Percentiles rank a stretch among this genome's conserved stretches.
Evolutionary conservation across 768 basidiomycete species (phyloP).

Genomic region (Psilocybe cubensis): DNA sequence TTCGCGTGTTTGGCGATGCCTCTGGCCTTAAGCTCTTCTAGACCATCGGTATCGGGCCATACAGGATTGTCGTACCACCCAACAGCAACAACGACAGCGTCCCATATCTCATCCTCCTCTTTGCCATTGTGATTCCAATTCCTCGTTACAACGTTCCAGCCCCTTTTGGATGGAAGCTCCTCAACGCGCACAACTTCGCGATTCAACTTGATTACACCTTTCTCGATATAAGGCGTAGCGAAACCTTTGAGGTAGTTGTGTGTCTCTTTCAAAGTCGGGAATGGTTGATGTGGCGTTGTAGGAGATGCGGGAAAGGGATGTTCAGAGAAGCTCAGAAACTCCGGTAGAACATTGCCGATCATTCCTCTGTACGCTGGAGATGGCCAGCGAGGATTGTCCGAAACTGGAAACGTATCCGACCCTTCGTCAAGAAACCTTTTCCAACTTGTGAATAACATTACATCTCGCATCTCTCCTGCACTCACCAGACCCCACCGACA

Average conservation of each 20-base stretch:
- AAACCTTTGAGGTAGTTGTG: slow-evolving; percentile 39
- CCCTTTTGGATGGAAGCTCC: slow-evolving; percentile 31
- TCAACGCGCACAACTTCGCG: slow-evolving; percentile 43
- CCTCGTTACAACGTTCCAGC: slow-evolving; percentile 43
- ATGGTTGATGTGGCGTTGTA: slow-evolving; percentile 36
- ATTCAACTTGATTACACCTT: slow-evolving; percentile 41
- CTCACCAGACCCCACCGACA: slow-evolving; percentile 56
- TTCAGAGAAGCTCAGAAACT: slow-evolving; percentile 42
- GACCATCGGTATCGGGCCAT: slow-evolving; percentile 46
- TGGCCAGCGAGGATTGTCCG: slow-evolving; percentile 39
- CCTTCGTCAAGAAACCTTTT: slow-evolving; percentile 39
- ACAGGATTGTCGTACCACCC: slow-evolving; percentile 50
- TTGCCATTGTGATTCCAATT: slow-evolving; percentile 33
- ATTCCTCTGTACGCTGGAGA: slow-evolving; percentile 51
- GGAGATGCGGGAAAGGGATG: slow-evolving; percentile 37
- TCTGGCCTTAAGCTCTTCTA: slow-evolving; percentile 37
- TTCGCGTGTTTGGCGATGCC: slow-evolving; percentile 46
- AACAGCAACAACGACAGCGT: slow-evolving; percentile 49
- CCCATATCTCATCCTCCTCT: slow-evolving; percentile 44
- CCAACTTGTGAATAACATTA: background rate
- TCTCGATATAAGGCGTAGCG: slow-evolving; percentile 31
- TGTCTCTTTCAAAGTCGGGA: slow-evolving; percentile 43
- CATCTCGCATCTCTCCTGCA: background rate
- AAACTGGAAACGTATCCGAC: slow-evolving; percentile 10
- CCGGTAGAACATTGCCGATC: slow-evolving; percentile 54